These are phyloP conservation scores for Chaetomium sp. DNA, from an alignment of 2,329 filamentous ascomycete genomes.

Conservation along the genomic window DNA sequence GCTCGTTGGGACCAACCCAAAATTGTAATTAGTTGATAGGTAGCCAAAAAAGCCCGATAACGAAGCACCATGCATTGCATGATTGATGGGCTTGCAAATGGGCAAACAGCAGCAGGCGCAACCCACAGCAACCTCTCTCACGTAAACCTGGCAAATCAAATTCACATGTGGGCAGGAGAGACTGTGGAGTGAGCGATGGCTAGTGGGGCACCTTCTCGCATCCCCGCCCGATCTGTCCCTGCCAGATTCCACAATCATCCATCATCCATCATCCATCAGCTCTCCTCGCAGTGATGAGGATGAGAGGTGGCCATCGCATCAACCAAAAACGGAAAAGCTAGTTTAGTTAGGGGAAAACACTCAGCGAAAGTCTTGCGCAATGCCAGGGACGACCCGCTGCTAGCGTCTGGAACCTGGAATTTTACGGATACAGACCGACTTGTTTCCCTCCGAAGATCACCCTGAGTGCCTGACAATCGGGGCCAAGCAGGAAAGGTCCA, in stretches of 20 bases:
- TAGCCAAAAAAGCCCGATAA: not conserved
- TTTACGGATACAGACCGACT: too few species aligned
- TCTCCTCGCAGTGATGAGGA: not conserved
- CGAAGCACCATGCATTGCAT: not conserved
- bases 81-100: not conserved
- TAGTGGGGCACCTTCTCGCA: not conserved
- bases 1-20: not conserved
- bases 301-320: not conserved
- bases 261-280: not conserved
- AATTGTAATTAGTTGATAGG: not conserved
- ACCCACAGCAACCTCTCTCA: not conserved
- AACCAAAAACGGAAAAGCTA: not conserved
- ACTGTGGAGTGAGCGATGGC: not conserved
- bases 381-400: not conserved
- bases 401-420: not conserved
- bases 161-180: not conserved
- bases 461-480: not conserved
- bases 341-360: not conserved
- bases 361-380: not conserved
- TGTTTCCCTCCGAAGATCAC: not conserved
- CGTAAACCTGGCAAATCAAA: constrained; percentile 2
- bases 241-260: constrained; percentile 11
- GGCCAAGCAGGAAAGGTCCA: not conserved
- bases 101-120: not conserved
- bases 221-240: constrained; percentile 6